phyloP scores from a whole-genome alignment of 2,329 filamentous ascomycete species.

The Alternaria gaisen region DNA sequence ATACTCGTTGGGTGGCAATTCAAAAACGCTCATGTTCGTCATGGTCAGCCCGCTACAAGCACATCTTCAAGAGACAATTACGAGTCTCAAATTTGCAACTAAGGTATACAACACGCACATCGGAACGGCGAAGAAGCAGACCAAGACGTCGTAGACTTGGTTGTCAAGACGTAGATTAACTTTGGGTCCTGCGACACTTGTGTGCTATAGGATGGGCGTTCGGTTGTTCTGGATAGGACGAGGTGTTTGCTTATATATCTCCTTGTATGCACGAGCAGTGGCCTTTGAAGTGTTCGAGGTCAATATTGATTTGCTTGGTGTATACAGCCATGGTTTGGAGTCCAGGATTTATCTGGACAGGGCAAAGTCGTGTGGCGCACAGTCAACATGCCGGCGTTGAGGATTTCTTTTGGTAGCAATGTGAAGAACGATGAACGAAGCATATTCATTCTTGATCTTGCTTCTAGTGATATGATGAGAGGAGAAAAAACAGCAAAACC shows the following conservation, averaged over 20 bases:
- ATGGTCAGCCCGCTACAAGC: conserved; percentile 94
- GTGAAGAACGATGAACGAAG: background rate
- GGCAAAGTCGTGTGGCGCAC: conserved; percentile 2
- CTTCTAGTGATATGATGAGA: background rate
- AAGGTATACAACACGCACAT: conserved; percentile 96
- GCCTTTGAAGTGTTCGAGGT: conserved; percentile 32
- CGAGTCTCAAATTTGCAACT: conserved; percentile 93
- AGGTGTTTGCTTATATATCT: conserved; percentile 1
- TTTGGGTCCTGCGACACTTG: background rate
- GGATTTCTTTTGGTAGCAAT: conserved; percentile 1
- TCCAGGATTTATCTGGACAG: background rate
- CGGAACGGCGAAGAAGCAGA: conserved; percentile 82
- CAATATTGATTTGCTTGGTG: conserved; percentile 14
- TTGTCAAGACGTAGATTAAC: background rate
- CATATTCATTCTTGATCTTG: background rate
- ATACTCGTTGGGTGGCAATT: conserved; percentile 93
- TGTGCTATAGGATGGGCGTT: conserved; percentile 1
- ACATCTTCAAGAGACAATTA: conserved; percentile 91
- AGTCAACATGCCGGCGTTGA: background rate
- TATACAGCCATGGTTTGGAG: background rate
- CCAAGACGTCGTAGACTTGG: conserved; percentile 58
- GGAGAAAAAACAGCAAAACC: background rate
- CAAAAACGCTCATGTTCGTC: conserved; percentile 98
- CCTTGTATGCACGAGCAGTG: conserved; percentile 10
- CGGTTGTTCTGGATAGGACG: background rate